Evolutionary conservation across 306 rosid genomes (phyloP), one percentile per base, ranked within the genome.

Genomic region (Abrus precatorius): DNA sequence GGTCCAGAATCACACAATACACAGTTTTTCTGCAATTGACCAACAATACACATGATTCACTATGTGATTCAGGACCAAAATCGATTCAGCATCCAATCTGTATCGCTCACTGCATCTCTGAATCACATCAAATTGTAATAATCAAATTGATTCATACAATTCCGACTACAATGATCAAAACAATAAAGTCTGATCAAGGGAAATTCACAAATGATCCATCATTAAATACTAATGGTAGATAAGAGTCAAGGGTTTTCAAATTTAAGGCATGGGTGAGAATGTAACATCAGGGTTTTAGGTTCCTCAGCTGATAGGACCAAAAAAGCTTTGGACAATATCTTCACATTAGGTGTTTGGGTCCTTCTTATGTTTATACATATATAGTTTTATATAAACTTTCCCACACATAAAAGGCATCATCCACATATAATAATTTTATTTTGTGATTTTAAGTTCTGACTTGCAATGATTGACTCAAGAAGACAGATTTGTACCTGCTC

Each of bases 401-500:
- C 67, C n/a, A 80, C 62, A 70, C 72, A 69, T 69, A 34, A 80
- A 67, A 76, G 67, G 55, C 52, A 60, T 53, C 57, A 50, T 12
- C 56, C 64, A 73, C 64, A 55, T 27, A 50, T 34, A 68, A 74
- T 56, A 63, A 70, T 70, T 85, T 69, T 50, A 53, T 66, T 3
- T 43, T 48, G 38, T 54, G 65, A 49, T 80, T 75, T 7, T 49
- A 57, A 63, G 60, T 55, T 79, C 5, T 30, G 33, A 62, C 55
- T 43, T 7, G 68, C 27, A 83, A 73, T 53, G 81, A 69, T 57
- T 57, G 79, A 83, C 48, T 63, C 40, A 82, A 69, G 67, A 75
- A 69, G 65, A 85, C 33, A 38, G 53, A 75, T 44, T 65, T 75
- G 20, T 91, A 95, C 99, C 97, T 83, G 84, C 75, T 90, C 92